phyloP scores from a whole-genome alignment of 192 early-diverging fungal species.

The Linnemannia exigua region DNA sequence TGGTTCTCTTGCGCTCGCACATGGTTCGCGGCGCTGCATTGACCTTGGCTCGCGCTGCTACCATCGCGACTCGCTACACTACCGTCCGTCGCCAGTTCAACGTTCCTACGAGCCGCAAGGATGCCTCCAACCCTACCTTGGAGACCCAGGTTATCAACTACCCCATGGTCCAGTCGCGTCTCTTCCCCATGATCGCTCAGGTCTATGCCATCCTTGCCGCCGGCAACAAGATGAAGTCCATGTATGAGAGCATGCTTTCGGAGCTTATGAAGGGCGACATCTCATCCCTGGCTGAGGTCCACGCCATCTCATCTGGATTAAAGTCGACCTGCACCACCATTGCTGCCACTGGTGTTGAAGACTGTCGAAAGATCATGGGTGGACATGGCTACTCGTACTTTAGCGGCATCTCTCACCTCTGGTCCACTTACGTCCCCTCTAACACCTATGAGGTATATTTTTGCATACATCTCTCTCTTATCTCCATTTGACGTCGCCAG shows the following conservation, averaged over 20 bases:
- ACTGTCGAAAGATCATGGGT: slow-evolving; percentile 79
- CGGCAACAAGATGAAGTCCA: slow-evolving; percentile 60
- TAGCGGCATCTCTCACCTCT: slow-evolving; percentile 76
- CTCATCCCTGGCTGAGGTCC: slow-evolving; percentile 72
- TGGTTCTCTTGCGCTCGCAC: slow-evolving; percentile 81
- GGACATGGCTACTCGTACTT: slow-evolving; percentile 82
- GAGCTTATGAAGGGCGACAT: slow-evolving; percentile 67
- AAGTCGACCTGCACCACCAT: slow-evolving; percentile 74
- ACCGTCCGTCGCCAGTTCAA: slow-evolving; percentile 79
- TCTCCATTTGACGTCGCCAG: slow-evolving; percentile 22
- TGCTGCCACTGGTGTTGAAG: slow-evolving; percentile 73
- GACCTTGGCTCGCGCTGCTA: slow-evolving; percentile 71
- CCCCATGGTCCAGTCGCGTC: slow-evolving; percentile 75
- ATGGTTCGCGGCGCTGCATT: slow-evolving; percentile 73
- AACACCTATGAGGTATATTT: slow-evolving; percentile 68
- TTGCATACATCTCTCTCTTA: slow-evolving; percentile 58
- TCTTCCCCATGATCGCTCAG: slow-evolving; percentile 74
- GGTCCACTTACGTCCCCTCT: slow-evolving; percentile 71
- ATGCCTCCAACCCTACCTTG: slow-evolving; percentile 28
- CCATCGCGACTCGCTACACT: slow-evolving; percentile 74
- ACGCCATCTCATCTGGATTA: slow-evolving; percentile 75
- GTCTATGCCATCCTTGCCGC: slow-evolving; percentile 75
- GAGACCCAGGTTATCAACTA: slow-evolving; percentile 82
- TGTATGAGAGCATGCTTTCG: slow-evolving; percentile 68
- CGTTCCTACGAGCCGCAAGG: slow-evolving; percentile 40